Percentiles rank a stretch among this genome's conserved stretches.
These are phyloP conservation scores for Silene conica DNA, from an alignment of 148 eudicot genomes.

Conservation along the genomic window DNA sequence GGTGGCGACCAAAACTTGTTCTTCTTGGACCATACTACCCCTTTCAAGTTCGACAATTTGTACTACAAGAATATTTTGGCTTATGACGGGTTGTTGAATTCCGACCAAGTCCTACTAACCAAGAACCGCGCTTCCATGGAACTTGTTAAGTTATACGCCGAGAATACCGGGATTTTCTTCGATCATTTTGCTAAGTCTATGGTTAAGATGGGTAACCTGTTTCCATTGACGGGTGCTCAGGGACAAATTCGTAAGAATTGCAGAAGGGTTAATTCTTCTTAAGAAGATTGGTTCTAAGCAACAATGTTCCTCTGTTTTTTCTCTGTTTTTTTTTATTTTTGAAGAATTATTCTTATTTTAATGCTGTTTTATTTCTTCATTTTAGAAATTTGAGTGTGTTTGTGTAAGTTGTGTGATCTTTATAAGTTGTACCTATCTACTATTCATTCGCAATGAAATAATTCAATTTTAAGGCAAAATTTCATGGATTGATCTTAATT, in stretches of 20 bases:
- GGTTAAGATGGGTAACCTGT: constrained; percentile 74
- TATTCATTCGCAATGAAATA: constrained; percentile 1
- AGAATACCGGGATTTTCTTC: constrained; percentile 48
- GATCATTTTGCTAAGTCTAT: constrained; percentile 75
- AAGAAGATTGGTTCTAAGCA: background rate
- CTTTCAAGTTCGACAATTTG: constrained; percentile 46
- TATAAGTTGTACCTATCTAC: background rate
- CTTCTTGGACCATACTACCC: constrained; percentile 39
- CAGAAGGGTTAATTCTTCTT: constrained; percentile 49
- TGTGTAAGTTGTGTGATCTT: background rate
- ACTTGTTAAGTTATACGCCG: constrained; percentile 51
- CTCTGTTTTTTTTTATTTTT: background rate
- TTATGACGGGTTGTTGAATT: constrained; percentile 43
- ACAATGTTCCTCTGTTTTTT: background rate
- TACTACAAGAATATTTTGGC: constrained; percentile 53
- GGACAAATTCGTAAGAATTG: constrained; percentile 75
- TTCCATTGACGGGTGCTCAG: constrained; percentile 50
- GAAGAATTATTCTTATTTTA: constrained; percentile 4
- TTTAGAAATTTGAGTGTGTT: background rate
- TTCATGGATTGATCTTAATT: background rate
- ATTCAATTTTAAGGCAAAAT: background rate
- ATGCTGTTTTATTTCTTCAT: background rate
- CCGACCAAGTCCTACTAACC: constrained; percentile 53
- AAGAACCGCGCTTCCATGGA: constrained; percentile 31
- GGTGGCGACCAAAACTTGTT: constrained; percentile 81